Base-by-base conservation (phyloP, 495 filamentous ascomycete genomes). In the Durotheca rogersii region DNA sequence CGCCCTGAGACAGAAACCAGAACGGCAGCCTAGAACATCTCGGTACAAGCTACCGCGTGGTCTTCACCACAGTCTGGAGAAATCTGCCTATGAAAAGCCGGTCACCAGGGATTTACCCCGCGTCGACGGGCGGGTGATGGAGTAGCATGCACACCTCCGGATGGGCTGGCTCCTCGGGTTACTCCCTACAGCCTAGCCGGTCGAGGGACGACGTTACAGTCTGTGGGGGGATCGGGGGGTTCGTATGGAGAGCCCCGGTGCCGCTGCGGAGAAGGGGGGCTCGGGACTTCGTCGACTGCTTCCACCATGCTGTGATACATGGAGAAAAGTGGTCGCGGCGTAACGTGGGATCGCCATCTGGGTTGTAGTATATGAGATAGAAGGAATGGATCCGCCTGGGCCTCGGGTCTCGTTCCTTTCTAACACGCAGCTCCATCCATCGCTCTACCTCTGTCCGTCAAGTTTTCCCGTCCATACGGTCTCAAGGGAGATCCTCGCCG, bases 41-140 rank as follows among this genome's bases (percentile, higher is more conserved):
- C 43, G 51, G 42, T 33, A 47, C 11, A 36, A 47, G 17, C 37
- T 41, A 19, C 29, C 16, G 31, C 37, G 17, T 21, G 16, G 2
- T 6, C 11, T 31, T 9, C 29, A 38, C 27, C 20, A 16, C 15
- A 14, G 31, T 15, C 25, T n/a, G n/a, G n/a, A n/a, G n/a, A n/a
- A 27, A 27, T 27, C 9, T 27, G 9, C 15, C 4, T 30, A 3
- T 14, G n/a, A 41, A 25, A 42, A 29, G n/a, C 30, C 16, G 11
- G 36, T 42, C 38, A 32, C 44, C 11, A 32, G 51, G 38, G 51
- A 43, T 35, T 7, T 55, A 55, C 51, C 51, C 51, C 51, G 44
- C 51, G 4, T 32, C 7, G 6, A 19, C n/a, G 14, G 7, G 23
- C 23, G 9, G 23, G 4, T 27, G 9, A 27, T 27, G 23, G 16